A percentile compares a stretch with the other conserved stretches of the same genome.
Conservation (phyloP, 495 filamentous ascomycete genomes). For the Lophiotrema nucula region DNA sequence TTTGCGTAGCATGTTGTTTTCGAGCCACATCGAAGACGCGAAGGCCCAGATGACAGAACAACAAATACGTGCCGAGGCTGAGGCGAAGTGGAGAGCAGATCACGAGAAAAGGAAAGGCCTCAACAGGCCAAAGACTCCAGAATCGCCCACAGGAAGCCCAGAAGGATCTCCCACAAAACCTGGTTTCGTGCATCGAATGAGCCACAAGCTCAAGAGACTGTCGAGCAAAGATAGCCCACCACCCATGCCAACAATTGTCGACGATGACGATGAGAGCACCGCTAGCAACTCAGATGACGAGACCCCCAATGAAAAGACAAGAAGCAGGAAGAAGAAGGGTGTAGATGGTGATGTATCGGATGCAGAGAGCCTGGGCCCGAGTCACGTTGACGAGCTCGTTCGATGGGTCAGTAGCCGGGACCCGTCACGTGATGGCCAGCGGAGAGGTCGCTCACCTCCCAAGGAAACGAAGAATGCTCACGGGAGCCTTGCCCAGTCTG, state of each 20-base stretch:
- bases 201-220: conserved; percentile 13
- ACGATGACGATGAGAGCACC: conserved; percentile 6
- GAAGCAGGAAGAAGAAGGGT: neutral
- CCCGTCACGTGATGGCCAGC: conserved; percentile 7
- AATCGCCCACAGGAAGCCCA: conserved; percentile 12
- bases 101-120: conserved; percentile 12
- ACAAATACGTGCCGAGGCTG: neutral
- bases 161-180: neutral
- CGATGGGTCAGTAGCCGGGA: conserved; percentile 21
- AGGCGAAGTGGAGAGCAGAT: conserved; percentile 13
- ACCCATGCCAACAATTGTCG: neutral
- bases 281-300: neutral
- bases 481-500: conserved; percentile 7
- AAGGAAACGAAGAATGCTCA: neutral
- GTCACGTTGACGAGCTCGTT: conserved; percentile 21
- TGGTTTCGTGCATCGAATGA: conserved; percentile 9
- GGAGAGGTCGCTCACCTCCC: neutral
- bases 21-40: conserved; percentile 3
- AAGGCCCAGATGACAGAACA: neutral
- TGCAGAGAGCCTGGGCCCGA: conserved; percentile 1
- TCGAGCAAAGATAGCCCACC: conserved; percentile 17
- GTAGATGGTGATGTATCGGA: conserved; percentile 1
- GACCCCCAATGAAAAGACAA: neutral
- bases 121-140: conserved; percentile 18
- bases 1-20: conserved; percentile 23